Base-by-base conservation (phyloP, 768 basidiomycete species). In the Boletus rex-veris region DNA sequence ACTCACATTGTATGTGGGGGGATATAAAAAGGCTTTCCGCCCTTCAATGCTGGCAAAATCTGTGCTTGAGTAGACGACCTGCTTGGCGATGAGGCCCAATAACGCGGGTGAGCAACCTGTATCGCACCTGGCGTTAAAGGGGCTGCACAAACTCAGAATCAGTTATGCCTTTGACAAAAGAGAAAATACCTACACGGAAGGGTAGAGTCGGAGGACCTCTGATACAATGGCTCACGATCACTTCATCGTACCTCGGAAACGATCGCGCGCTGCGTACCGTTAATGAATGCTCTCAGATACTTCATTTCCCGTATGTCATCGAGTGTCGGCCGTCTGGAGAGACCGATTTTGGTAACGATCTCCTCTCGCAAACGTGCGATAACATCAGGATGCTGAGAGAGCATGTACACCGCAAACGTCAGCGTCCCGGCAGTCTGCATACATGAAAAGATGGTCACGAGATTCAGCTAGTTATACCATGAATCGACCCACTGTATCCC, bases 281-380 rank as follows among this genome's bases (percentile, higher is more conserved):
- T 86, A 45, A 86, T 78, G 21, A 86, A 81, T 1, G 85, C 85
- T 21, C 82, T 72, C 14, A 86, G 65, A 56, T 79, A 86, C 64
- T 81, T 84, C 80, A 86, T 82, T 5, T 81, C 80, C 28, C 73
- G 73, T 58, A 86, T 77, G 56, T 83, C 79, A 41, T 82, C 79
- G 47, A 77, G 78, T 2, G 77, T 77, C 4, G 83, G 85, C 11
- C 75, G 71, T 1, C 73, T 71, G 1, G 70, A 71, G 1, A 70
- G 64, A 0, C 85, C 84, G 8, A 86, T 74, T 37, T 76, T 77
- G 31, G 65, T 62, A 5, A 82, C 63, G 44, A 88, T 77, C 67
- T 88, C 86, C 48, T 80, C 72, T 2, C 81, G 77, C 19, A 86
- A 73, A 9, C 80, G 77, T 1, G 57, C 31, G 16, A 75, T 64